phyloP scores from a whole-genome alignment of 2,329 filamentous ascomycete species.

The Exophiala aquamarina region DNA sequence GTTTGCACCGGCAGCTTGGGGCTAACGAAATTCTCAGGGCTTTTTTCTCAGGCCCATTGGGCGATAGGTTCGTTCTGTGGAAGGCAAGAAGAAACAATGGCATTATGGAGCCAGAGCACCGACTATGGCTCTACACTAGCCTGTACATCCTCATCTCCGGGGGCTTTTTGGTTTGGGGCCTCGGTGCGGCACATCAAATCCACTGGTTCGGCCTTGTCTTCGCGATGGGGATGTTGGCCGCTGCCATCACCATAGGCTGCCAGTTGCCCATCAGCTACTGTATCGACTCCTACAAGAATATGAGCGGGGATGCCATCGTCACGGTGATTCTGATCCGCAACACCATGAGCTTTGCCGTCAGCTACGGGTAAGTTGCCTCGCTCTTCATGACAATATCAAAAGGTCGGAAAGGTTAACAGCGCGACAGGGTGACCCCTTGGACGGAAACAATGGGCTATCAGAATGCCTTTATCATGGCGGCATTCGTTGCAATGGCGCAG shows the following conservation, averaged over 20 bases:
- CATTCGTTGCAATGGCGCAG: slow-evolving; percentile 38
- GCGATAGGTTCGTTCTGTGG: slow-evolving; percentile 26
- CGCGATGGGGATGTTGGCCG: slow-evolving; percentile 48
- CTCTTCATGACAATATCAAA: not conserved
- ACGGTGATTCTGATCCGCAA: slow-evolving; percentile 52
- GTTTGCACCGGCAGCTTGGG: too few relatives aligned
- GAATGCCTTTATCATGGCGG: slow-evolving; percentile 46
- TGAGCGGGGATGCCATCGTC: slow-evolving; percentile 51
- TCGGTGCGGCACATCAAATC: slow-evolving; percentile 49
- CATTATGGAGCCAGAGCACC: slow-evolving; percentile 30
- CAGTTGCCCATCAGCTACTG: slow-evolving; percentile 47
- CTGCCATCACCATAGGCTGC: slow-evolving; percentile 45
- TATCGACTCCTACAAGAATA: slow-evolving; percentile 50
- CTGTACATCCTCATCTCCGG: slow-evolving; percentile 45
- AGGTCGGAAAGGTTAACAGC: slow-evolving; percentile 23
- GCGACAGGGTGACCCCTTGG: slow-evolving; percentile 51
- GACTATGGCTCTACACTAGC: slow-evolving; percentile 28
- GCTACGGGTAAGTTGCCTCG: slow-evolving; percentile 37
- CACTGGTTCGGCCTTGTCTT: slow-evolving; percentile 53
- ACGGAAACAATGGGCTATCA: slow-evolving; percentile 41
- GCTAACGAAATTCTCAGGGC: slow-evolving; percentile 10
- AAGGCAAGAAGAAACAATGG: slow-evolving; percentile 26
- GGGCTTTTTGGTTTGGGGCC: slow-evolving; percentile 51
- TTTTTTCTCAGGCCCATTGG: slow-evolving; percentile 23
- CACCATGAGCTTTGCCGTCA: slow-evolving; percentile 51